These are phyloP conservation scores for Xerophyta viscosa DNA, from an alignment of 106 monocot species.

Conservation along the genomic window DNA sequence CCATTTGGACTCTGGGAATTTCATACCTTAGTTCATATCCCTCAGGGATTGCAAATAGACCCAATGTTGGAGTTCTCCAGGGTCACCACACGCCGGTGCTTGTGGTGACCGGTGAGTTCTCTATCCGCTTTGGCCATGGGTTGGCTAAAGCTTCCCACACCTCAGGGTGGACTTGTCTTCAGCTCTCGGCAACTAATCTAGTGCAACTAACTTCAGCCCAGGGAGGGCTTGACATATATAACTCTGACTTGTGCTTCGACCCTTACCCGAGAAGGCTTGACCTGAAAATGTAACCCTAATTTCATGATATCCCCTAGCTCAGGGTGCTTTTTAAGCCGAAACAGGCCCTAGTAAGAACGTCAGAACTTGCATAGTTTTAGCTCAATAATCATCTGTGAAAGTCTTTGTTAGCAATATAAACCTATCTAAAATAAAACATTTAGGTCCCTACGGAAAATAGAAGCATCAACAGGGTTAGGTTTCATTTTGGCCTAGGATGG, in stretches of 20 bases:
- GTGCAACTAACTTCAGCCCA: conserved; percentile 2
- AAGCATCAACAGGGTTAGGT: background rate
- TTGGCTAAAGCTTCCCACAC: conserved; percentile 24
- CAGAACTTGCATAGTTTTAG: background rate
- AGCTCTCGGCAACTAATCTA: background rate
- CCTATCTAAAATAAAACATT: background rate
- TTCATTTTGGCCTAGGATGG: background rate
- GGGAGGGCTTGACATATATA: conserved; percentile 4
- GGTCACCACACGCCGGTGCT: conserved; percentile 3
- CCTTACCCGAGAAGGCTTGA: conserved; percentile 1
- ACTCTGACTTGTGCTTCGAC: conserved; percentile 2
- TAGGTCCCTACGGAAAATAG: background rate
- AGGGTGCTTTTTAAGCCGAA: background rate
- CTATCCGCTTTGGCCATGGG: conserved; percentile 10
- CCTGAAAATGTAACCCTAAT: conserved; percentile 8
- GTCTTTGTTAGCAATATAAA: background rate
- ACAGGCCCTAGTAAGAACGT: conserved; percentile 8
- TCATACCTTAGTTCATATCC: conserved; percentile 5
- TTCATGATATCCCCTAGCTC: conserved; percentile 5
- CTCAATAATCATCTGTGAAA: background rate
- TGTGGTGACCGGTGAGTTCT: conserved; percentile 9
- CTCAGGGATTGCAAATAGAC: background rate
- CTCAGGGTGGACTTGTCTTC: conserved; percentile 9
- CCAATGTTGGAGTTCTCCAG: conserved; percentile 1
- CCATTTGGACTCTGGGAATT: background rate